These are phyloP conservation scores for Thelonectria olida DNA, from an alignment of 2,329 filamentous ascomycete genomes.

Conservation along the genomic window DNA sequence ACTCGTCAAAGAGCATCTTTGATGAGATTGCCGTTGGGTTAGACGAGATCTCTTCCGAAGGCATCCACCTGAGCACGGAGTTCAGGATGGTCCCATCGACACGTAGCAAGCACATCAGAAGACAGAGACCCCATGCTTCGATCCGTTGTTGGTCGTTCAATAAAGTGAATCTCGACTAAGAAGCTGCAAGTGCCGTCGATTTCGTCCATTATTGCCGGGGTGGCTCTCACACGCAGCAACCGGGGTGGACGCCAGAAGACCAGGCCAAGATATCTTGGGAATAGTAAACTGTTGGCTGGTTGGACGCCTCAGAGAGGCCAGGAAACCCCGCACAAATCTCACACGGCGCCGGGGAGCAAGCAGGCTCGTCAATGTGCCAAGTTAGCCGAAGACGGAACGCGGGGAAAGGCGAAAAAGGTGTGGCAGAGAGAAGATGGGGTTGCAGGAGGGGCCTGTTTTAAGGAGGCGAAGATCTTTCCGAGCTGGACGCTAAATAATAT, in stretches of 20 bases:
- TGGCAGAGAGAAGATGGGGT: not conserved
- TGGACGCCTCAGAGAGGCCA: not conserved
- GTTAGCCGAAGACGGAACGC: constrained; percentile 19
- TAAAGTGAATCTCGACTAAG: not conserved
- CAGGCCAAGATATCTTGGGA: not conserved
- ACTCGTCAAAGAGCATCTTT: not conserved
- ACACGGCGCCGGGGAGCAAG: constrained; percentile 1
- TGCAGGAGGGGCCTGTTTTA: constrained; percentile 2
- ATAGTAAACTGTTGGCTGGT: constrained; percentile 2
- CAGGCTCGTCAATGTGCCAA: not conserved
- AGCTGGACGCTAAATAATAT: not conserved
- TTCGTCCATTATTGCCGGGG: not conserved
- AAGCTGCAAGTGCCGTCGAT: constrained; percentile 8
- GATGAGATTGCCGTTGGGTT: constrained; percentile 1
- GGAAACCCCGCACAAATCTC: constrained; percentile 15
- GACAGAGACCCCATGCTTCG: not conserved
- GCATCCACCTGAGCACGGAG: not conserved
- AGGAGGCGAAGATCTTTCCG: not conserved
- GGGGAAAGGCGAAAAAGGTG: not conserved
- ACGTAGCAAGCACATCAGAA: not conserved
- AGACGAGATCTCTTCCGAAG: constrained; percentile 3
- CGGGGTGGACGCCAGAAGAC: not conserved
- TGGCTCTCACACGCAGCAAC: not conserved
- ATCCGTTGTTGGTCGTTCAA: not conserved
- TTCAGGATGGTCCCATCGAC: not conserved